phyloP scores from a whole-genome alignment of 768 basidiomycete species.

The Mycena haematopus region DNA sequence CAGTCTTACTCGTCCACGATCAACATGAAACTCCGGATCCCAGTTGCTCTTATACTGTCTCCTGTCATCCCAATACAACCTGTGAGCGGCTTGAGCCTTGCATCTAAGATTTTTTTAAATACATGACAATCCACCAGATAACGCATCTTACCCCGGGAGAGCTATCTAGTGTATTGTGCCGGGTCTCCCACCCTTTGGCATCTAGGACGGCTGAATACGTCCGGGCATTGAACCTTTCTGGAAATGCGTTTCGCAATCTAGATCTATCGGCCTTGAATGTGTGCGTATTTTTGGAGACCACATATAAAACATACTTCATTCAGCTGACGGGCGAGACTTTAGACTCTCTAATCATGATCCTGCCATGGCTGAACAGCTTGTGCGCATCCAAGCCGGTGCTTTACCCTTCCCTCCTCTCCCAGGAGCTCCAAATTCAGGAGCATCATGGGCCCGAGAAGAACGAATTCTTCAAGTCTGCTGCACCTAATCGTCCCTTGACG shows the following conservation, averaged over 20 bases:
- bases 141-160: conserved; percentile 13
- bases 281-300: conserved; percentile 13
- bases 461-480: background rate
- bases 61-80: conserved; percentile 1
- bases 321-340: background rate
- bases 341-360: conserved; percentile 22
- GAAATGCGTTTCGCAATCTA: conserved; percentile 21
- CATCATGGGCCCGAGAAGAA: too few species aligned
- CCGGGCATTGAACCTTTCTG: conserved; percentile 20
- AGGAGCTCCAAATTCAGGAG: background rate
- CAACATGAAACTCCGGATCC: background rate
- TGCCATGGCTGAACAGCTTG: conserved; percentile 18
- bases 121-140: conserved; percentile 9
- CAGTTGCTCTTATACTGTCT: background rate
- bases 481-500: too few species aligned
- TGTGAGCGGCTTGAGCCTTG: conserved; percentile 1
- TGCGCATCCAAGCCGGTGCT: conserved; percentile 12
- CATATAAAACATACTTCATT: background rate
- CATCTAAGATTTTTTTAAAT: background rate
- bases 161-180: conserved; percentile 17
- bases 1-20: background rate
- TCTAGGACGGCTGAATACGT: conserved; percentile 21
- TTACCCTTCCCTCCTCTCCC: conserved; percentile 6
- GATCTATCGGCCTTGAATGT: conserved; percentile 12
- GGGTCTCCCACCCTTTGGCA: conserved; percentile 17